phyloP scores from a whole-genome alignment of 192 early-diverging fungal genomes.

The Backusella tarrabulga region DNA sequence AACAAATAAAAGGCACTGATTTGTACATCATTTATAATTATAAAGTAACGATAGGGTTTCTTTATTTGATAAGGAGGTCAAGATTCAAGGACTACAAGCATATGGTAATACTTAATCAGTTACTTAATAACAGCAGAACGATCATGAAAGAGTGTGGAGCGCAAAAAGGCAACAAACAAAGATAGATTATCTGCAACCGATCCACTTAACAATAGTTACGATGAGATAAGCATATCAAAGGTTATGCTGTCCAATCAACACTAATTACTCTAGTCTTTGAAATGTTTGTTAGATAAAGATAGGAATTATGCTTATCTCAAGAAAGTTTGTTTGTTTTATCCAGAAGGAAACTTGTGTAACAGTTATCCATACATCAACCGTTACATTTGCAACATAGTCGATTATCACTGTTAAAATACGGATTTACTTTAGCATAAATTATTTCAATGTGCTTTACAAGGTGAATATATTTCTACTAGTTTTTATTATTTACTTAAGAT shows the following conservation, averaged over 20 bases:
- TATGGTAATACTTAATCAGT: neutral
- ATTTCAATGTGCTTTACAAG: neutral
- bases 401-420: neutral
- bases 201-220: neutral
- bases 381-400: neutral
- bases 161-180: neutral
- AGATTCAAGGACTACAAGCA: neutral
- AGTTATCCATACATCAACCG: neutral
- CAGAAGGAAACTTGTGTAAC: constrained; percentile 1
- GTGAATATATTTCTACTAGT: too few species aligned
- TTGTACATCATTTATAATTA: neutral
- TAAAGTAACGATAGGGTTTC: neutral
- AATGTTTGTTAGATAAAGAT: constrained; percentile 6
- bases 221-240: neutral
- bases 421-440: neutral
- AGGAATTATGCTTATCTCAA: neutral
- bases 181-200: neutral
- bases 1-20: neutral
- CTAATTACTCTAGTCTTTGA: neutral
- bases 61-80: neutral
- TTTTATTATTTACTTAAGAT: neutral
- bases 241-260: neutral
- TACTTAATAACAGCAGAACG: neutral
- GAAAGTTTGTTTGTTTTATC: neutral
- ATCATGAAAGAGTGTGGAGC: neutral